Base-by-base conservation (phyloP, 2,329 filamentous ascomycete species). In the Trichoderma guizhouense region DNA sequence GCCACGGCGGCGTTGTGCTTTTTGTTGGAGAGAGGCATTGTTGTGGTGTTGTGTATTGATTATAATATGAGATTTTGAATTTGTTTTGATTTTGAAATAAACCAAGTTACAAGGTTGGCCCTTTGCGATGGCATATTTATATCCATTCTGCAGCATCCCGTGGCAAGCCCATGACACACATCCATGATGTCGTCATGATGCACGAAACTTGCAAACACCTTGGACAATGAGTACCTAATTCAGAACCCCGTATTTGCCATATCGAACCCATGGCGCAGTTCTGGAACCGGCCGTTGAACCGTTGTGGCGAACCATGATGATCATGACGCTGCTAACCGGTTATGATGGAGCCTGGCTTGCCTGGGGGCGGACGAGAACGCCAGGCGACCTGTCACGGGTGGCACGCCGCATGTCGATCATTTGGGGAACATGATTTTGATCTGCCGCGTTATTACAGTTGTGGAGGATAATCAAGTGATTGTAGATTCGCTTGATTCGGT, bases 1-100 rank as follows among this genome's bases (percentile, higher is more conserved):
- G 68, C 60, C 24, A 60, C 36, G 18, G 47, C 58, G 21, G 57
- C 30, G 8, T 71, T 47, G 15, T 70, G 58, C 24, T 47, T 65
- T 14, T 71, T 71, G 26, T 60, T 65, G 18, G 51, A 66, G 43
- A 71, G 53, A 65, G 62, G 62, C 61, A 71, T 71, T 39, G 24
- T 47, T 47, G 47, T 65, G 21, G 5, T 71, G 14, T 36, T 24
- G 36, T 24, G 28, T n/a, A 34, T 76, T 15, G 15, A 11, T 28
- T 3, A 5, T 28, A n/a, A 30, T 11, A 39, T 58, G 74, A 36
- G 71, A 4, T 5, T 58, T 66, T 18, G 15, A 2, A 43, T 51
- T 21, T 58, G 32, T n/a, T 60, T 4, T 34, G 8, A 21, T 51
- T 51, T 57, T 21, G 7, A n/a, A n/a, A n/a, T n/a, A n/a, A n/a